Base-by-base conservation (phyloP, 495 filamentous ascomycete genomes). In the Choiromyces venosus region DNA sequence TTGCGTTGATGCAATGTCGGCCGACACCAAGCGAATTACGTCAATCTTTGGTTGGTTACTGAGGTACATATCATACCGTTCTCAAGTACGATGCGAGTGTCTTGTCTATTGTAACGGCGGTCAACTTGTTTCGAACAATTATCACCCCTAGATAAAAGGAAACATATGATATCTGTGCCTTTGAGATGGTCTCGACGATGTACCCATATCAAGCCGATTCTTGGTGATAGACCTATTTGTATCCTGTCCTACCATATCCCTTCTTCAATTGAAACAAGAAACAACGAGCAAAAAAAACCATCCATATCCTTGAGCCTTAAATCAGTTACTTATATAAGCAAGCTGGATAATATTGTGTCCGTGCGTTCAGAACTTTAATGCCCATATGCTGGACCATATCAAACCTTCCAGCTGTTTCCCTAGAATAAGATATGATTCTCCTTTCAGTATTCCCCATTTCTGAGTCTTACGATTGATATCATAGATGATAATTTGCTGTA, bases 41-140 rank as follows among this genome's bases (percentile, higher is more conserved):
- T 61, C 52, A 61, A 33, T 61, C 33, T 61, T 33, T 61, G 25
- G 52, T 33, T 61, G 25, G 52, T 33, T 29, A 61, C 52, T 61
- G 52, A 61, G 52, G 52, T 16, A 61, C 52, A 61, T 61, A 61
- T 61, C 52, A 29, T 33, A 61, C 52, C 52, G 52, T 33, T 61
- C 4, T 16, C 25, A 0, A 7, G 52, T 10, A 61, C 10, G 25
- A 61, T 61, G 52, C 12, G 4, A 14, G 44, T 56, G 18, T 61
- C 52, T 61, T 10, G 25, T 61, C 25, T 33, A 29, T 29, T 33
- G 52, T 33, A 61, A 61, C 52, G 25, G 52, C 52, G 52, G 52
- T 33, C 52, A 29, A 56, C 10, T 61, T 33, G n/a, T 61, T 61
- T 61, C 52, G 25, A 61, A 61, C 52, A 33, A 29, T 14, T 33